Evolutionary conservation across 129 eudicot species (phyloP), one percentile per base, ranked within the genome.

Genomic region (Flaveria ramosissima): DNA sequence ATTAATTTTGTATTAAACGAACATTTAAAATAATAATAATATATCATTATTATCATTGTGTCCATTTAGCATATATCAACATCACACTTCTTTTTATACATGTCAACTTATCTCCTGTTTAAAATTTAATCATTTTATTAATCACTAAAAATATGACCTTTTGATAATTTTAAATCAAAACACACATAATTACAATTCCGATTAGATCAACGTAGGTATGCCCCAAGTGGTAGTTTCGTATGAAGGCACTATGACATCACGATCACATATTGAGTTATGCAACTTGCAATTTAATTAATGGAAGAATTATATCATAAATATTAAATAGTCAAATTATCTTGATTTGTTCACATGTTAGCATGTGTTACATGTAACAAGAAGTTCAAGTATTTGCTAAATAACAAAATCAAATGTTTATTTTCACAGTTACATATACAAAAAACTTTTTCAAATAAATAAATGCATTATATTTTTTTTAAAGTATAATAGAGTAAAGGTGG

Each of bases 401-500:
- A 41, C 10, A 43, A 9, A 16, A 46, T 46, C 8, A 9, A 32
- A 15, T 63, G 15, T 63, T 30, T 63, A 63, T 63, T 63, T 63
- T 14, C 46, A 20, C 23, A 60, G 15, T 24, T 60, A 74, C 56
- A 61, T 14, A 14, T 45, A 46, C 7, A 74, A 52, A 59, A 27
- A 27, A 14, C 20, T 7, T 20, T 46, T 21, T 15, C 21, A n/a
- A 62, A 47, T 75, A 46, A 27, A 41, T 23, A 42, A 59, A 42
- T 23, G 67, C n/a, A 41, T 45, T 17, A 61, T 43, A 56, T 0
- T 12, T 68, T 10, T 17, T n/a, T 23, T n/a, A 21, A 77, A 50
- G 66, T 66, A 45, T 13, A 8, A 67, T 55, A 42, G 7, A 57
- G 50, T 78, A 78, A 71, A 53, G 81, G 68, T 52, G 26, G 68